Base-by-base conservation (phyloP, 257 asterid species). In the Ligustrum vulgare region DNA sequence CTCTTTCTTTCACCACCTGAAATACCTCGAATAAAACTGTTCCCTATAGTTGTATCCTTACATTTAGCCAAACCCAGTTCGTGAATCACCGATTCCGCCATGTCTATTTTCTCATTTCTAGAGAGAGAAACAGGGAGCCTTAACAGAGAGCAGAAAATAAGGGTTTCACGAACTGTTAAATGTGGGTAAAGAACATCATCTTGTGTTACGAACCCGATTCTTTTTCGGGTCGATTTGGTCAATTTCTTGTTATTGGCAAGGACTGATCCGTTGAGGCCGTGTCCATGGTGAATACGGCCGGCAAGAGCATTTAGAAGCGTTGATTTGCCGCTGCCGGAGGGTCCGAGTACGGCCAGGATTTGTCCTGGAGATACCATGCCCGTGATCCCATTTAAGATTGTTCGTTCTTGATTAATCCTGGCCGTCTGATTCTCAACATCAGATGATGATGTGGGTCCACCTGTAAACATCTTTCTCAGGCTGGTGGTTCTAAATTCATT, bases 1-100 rank as follows among this genome's bases (percentile, higher is more conserved):
- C 99, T 60, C 75, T 92, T 94, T 67, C 99, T 78, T 84, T 94
- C 99, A 28, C 99, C 99, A 41, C 99, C 99, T 2, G 99, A 94
- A 0, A 94, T 81, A 3, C 97, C 98, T 2, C 98, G 92, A 0
- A 92, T 67, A 63, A 88, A 79, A 18, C 85, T 80, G 86, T 88
- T 91, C 0, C 98, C 98, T 45, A 94, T 82, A 6, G 88, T 80
- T 0, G 98, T 94, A 58, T 89, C 72, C 70, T 70, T 89, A 79
- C 98, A 94, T 80, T 88, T 88, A 33, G 77, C 67, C 39, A 94
- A 60, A 0, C 97, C 98, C 75, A 94, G 72, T 60, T 92, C 99
- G 70, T 72, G 31, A 0, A 94, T 83, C 7, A 88, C 93, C 6
- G 88, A 80, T 3, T 89, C 98, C 0, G 97, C 96, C 0, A 74